Evolutionary conservation across 2,329 filamentous ascomycete genomes (phyloP).

Genomic region (Alternaria novae-zelandiae): DNA sequence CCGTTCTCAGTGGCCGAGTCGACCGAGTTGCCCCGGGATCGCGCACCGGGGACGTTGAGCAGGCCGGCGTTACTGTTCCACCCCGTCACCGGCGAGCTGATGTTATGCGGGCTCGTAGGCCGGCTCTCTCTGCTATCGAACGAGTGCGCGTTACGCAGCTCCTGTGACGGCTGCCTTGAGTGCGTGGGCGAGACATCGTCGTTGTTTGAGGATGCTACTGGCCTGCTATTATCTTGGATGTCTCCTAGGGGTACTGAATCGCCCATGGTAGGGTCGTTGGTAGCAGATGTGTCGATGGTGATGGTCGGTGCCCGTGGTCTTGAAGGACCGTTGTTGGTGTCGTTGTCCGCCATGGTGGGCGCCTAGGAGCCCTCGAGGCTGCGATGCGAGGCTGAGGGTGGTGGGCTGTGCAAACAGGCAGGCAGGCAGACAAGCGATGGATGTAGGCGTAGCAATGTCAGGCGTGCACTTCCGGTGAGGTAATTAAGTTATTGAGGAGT

Average conservation of each 20-base stretch:
- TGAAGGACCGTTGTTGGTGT: slow-evolving; percentile 38
- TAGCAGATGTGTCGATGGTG: slow-evolving; percentile 59
- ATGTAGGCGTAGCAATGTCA: slow-evolving; percentile 35
- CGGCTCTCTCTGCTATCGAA: slow-evolving; percentile 70
- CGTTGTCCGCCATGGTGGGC: slow-evolving; percentile 37
- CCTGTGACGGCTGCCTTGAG: slow-evolving; percentile 46
- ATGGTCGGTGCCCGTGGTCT: slow-evolving; percentile 57
- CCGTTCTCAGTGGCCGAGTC: slow-evolving; percentile 66
- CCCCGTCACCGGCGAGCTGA: slow-evolving; percentile 66
- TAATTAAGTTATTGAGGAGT: slow-evolving; percentile 17
- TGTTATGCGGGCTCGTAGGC: slow-evolving; percentile 71
- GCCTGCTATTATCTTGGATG: slow-evolving; percentile 36
- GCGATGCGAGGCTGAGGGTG: slow-evolving; percentile 5
- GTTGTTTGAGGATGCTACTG: slow-evolving; percentile 30
- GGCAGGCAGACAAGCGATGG: slow-evolving; percentile 27
- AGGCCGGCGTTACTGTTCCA: slow-evolving; percentile 64
- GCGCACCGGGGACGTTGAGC: slow-evolving; percentile 67
- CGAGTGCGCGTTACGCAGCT: slow-evolving; percentile 63
- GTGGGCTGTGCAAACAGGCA: slow-evolving; percentile 8
- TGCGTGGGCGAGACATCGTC: slow-evolving; percentile 37
- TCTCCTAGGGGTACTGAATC: slow-evolving; percentile 45
- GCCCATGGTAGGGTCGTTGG: slow-evolving; percentile 42
- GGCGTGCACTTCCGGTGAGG: slow-evolving; percentile 40
- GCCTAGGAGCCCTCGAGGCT: slow-evolving; percentile 24
- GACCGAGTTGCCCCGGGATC: slow-evolving; percentile 69